Percentiles rank a stretch among this genome's conserved stretches.
Evolutionary conservation across 2,329 filamentous ascomycete genomes (phyloP).

Genomic region (Aspergillus felis): DNA sequence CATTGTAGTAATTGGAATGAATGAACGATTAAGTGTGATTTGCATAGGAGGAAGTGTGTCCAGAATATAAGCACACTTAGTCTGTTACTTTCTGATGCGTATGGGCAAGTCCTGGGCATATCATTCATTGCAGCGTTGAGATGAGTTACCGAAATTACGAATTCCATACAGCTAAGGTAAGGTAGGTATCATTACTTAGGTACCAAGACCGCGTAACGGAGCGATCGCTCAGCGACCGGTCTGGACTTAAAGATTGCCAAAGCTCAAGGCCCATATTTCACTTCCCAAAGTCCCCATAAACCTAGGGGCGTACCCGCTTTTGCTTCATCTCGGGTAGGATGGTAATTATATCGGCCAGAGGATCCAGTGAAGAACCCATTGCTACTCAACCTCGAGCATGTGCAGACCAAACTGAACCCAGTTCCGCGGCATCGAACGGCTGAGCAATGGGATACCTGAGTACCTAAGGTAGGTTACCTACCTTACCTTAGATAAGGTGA

Average conservation of each 20-base stretch:
- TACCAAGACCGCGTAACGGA: neutral
- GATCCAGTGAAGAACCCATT: neutral
- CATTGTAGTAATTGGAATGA: neutral
- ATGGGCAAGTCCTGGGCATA: too few species aligned
- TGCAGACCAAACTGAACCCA: neutral
- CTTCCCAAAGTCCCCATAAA: neutral
- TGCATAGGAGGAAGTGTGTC: neutral
- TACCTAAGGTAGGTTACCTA: too few species aligned
- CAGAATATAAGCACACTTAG: neutral
- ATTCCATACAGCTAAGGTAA: neutral
- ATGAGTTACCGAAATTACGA: neutral
- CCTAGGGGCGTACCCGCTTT: neutral
- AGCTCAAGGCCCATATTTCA: neutral
- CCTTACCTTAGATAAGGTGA: neutral
- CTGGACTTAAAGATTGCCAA: neutral
- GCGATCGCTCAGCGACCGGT: neutral
- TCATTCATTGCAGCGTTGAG: too few species aligned
- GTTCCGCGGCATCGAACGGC: neutral
- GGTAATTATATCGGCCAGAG: neutral
- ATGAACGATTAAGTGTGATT: neutral
- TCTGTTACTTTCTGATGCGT: too few species aligned
- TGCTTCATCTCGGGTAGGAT: neutral
- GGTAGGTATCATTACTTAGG: neutral
- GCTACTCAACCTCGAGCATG: neutral
- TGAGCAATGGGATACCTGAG: neutral